These are phyloP conservation scores for Tricholoma terreum DNA, from an alignment of 768 basidiomycete species.

Conservation along the genomic window DNA sequence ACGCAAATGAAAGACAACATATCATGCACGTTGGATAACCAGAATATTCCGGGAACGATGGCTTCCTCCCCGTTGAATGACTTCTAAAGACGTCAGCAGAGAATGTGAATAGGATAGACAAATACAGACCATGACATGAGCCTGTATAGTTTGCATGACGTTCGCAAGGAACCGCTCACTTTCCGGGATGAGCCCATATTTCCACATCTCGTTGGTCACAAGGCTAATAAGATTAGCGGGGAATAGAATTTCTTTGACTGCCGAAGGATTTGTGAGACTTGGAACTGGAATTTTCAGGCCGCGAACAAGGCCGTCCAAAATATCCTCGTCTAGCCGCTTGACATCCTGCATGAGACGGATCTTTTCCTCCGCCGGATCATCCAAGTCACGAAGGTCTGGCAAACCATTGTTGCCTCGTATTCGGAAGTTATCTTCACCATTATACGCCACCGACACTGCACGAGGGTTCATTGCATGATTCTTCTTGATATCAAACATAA, in stretches of 20 bases:
- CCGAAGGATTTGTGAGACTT: constrained; percentile 86
- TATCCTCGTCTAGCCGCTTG: constrained; percentile 89
- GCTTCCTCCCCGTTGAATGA: constrained; percentile 93
- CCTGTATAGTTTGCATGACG: constrained; percentile 97
- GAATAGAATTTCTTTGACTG: constrained; percentile 96
- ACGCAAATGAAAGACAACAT: constrained; percentile 98
- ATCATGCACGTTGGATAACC: constrained; percentile 99
- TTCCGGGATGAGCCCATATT: constrained; percentile 93
- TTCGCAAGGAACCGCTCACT: constrained; percentile 98
- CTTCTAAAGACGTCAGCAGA: constrained; percentile 34
- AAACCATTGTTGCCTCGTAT: constrained; percentile 59
- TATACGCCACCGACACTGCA: constrained; percentile 85
- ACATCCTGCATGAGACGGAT: constrained; percentile 89
- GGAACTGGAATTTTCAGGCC: constrained; percentile 92
- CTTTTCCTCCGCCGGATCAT: constrained; percentile 94
- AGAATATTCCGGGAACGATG: constrained; percentile 95
- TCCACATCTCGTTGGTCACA: constrained; percentile 99
- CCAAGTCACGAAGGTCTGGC: constrained; percentile 69
- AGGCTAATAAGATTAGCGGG: constrained; percentile 97
- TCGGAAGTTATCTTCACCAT: constrained; percentile 75
- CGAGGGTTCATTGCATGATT: constrained; percentile 71
- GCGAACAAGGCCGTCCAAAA: constrained; percentile 84
- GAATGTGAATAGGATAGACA: constrained; percentile 6
- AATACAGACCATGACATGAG: constrained; percentile 91
- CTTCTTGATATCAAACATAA: constrained; percentile 71